A percentile compares a stretch with the other conserved stretches of the same genome.
phyloP scores from a whole-genome alignment of 805 yeast species.

The Nakazawaea siamensis region DNA sequence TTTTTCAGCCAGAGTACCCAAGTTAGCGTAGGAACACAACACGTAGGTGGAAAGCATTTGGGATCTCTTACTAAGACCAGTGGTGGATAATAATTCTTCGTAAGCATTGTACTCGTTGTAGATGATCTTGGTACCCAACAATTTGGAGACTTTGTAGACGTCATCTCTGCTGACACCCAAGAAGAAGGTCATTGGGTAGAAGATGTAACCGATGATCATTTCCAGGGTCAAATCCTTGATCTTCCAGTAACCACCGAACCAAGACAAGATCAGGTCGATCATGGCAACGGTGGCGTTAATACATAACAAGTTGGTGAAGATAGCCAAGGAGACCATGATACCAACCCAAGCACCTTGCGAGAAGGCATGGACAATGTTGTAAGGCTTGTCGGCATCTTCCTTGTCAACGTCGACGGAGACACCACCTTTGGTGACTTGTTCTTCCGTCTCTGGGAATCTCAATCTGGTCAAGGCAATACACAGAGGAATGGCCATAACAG shows the following conservation, averaged over 20 bases:
- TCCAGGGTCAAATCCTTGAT: conserved; percentile 43
- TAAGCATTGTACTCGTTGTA: conserved; percentile 58
- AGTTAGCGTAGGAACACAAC: conserved; percentile 53
- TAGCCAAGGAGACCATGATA: conserved; percentile 45
- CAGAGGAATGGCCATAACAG: conserved; percentile 65
- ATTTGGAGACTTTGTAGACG: conserved; percentile 38
- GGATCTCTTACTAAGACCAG: conserved; percentile 38
- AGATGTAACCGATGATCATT: conserved; percentile 46
- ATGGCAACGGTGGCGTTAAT: conserved; percentile 53
- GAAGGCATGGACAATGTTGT: conserved; percentile 36
- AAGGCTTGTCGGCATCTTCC: conserved; percentile 20
- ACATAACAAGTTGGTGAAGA: conserved; percentile 51
- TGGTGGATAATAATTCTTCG: conserved; percentile 23
- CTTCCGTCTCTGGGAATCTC: conserved; percentile 52
- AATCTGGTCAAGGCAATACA: conserved; percentile 53
- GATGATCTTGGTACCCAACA: conserved; percentile 48
- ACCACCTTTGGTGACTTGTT: conserved; percentile 40
- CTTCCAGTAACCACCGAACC: conserved; percentile 60
- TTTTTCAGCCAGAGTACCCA: conserved; percentile 53
- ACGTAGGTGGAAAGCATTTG: conserved; percentile 49
- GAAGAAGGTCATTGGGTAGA: conserved; percentile 53
- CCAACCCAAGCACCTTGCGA: conserved; percentile 46
- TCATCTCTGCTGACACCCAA: conserved; percentile 49
- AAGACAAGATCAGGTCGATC: conserved; percentile 44
- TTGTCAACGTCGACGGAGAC: conserved; percentile 36